These are phyloP conservation scores for Solanum etuberosum DNA, from an alignment of 257 asterid species.

Conservation along the genomic window DNA sequence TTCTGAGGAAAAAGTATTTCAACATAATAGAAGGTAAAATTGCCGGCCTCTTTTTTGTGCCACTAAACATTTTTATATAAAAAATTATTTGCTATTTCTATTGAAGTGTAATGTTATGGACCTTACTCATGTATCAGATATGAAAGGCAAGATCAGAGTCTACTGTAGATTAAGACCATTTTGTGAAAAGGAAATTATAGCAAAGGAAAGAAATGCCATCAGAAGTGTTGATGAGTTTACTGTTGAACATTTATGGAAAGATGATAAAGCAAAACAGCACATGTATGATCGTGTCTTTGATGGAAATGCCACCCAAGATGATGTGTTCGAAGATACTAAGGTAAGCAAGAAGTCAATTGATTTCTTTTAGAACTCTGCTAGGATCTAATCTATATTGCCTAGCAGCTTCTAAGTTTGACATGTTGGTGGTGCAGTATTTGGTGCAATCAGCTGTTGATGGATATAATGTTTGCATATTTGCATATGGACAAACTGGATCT, in stretches of 20 bases:
- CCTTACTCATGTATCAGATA: constrained; percentile 33
- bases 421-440: constrained; percentile 53
- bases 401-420: background rate
- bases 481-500: constrained; percentile 99
- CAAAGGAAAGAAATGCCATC: constrained; percentile 51
- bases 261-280: constrained; percentile 71
- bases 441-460: constrained; percentile 98
- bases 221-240: constrained; percentile 76
- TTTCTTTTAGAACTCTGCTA: background rate
- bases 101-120: background rate
- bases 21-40: constrained; percentile 82
- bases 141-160: constrained; percentile 97
- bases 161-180: constrained; percentile 93
- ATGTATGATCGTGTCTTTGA: constrained; percentile 88
- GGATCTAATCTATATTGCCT: background rate
- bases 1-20: constrained; percentile 78
- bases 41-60: background rate
- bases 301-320: constrained; percentile 70
- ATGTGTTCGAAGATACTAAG: constrained; percentile 92
- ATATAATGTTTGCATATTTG: constrained; percentile 89
- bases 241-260: constrained; percentile 85
- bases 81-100: background rate
- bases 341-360: constrained; percentile 24
- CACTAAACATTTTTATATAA: background rate
- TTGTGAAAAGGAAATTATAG: constrained; percentile 57